Evolutionary conservation across 306 rosid genomes (phyloP).

Genomic region (Corylus americana): DNA sequence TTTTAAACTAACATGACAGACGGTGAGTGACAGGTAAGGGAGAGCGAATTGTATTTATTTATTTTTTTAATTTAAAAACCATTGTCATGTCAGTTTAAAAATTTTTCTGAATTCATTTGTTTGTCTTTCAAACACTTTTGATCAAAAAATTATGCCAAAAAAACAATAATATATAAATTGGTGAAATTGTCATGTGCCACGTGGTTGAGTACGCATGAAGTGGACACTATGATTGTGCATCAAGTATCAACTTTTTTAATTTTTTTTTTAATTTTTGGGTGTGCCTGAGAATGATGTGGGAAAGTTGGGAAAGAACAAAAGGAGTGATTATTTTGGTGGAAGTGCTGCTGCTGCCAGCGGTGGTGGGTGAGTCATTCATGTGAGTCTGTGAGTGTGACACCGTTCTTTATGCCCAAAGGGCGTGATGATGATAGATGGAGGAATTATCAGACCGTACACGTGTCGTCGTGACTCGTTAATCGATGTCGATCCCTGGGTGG

Average conservation of each 20-base stretch:
- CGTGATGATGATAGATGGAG: background rate
- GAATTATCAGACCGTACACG: conserved; percentile 10
- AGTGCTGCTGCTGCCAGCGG: background rate
- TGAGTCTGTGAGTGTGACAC: conserved; percentile 32
- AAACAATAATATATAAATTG: background rate
- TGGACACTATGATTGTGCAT: conserved; percentile 67
- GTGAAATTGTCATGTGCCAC: conserved; percentile 27
- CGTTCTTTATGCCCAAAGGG: conserved; percentile 30
- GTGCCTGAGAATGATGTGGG: conserved; percentile 19
- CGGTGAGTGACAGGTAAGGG: too few relatives aligned
- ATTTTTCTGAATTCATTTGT: too few relatives aligned
- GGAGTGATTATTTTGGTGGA: conserved; percentile 17
- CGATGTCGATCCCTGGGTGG: background rate
- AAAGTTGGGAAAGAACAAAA: conserved; percentile 34
- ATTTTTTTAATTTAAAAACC: too few relatives aligned
- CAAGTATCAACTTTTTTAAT: conserved; percentile 1
- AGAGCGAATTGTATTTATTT: too few relatives aligned
- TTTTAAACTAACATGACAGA: too few relatives aligned
- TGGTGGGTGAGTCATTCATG: conserved; percentile 31
- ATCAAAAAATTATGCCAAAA: background rate
- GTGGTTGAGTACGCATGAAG: conserved; percentile 58
- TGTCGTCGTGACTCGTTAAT: conserved; percentile 5
- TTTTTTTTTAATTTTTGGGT: conserved; percentile 24
- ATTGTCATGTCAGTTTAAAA: too few relatives aligned
- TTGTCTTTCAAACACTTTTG: too few relatives aligned